phyloP scores from a whole-genome alignment of 83 land plant genomes.

The Picea mariana region DNA sequence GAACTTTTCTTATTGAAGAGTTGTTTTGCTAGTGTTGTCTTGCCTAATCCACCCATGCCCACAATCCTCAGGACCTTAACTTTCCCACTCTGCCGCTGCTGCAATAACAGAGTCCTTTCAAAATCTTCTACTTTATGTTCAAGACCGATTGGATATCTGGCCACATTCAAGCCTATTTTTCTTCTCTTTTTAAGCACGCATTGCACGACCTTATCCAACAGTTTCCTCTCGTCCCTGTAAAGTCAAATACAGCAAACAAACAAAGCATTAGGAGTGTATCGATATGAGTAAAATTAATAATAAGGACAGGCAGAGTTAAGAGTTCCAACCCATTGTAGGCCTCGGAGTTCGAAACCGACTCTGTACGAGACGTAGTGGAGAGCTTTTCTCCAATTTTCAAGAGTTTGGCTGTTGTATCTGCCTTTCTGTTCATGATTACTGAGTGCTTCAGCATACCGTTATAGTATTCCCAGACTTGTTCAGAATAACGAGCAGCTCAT shows the following conservation, averaged over 20 bases:
- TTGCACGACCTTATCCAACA: not conserved
- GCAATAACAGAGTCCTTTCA: no score
- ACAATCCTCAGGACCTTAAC: not conserved
- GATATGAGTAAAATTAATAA: no score
- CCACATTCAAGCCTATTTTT: not conserved
- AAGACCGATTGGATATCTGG: not conserved
- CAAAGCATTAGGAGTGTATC: no score
- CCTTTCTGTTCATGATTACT: not conserved
- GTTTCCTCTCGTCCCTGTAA: not conserved
- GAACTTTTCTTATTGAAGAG: not conserved
- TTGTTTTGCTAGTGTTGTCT: not conserved
- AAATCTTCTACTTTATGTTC: not conserved
- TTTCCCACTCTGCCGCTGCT: no score
- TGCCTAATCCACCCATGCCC: conserved; percentile 4
- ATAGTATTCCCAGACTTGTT: no score
- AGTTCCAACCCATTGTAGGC: not conserved
- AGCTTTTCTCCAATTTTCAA: not conserved
- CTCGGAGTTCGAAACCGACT: no score
- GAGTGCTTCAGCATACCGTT: not conserved
- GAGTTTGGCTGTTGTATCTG: not conserved
- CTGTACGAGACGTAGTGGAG: not conserved
- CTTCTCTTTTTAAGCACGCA: not conserved
- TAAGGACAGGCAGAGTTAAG: no score
- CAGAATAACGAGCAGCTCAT: no score
- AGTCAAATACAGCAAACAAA: no score